Percentiles rank a stretch among this genome's conserved stretches.
Evolutionary conservation across 176 grass and related monocot genomes (phyloP).

Genomic region (Poa pratensis): DNA sequence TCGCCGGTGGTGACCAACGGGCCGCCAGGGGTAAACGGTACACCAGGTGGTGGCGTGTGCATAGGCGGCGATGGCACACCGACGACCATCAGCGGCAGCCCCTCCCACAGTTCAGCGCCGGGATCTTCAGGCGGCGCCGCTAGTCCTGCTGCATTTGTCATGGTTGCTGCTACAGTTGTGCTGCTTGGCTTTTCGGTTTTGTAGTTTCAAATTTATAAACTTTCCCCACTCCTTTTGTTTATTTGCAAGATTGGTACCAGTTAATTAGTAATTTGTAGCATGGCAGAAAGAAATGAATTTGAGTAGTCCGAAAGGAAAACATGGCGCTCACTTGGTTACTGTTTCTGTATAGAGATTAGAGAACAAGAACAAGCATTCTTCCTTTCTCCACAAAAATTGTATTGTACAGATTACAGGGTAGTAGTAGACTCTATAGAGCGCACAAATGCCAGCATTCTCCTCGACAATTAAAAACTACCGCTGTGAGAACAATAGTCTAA

Average conservation of each 20-base stretch:
- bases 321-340: not conserved
- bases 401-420: conserved; percentile 38
- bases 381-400: conserved; percentile 47
- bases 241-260: not conserved
- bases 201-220: not conserved
- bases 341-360: conserved; percentile 26
- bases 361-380: conserved; percentile 54
- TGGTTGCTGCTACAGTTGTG: not conserved
- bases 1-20: not conserved
- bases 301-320: not conserved
- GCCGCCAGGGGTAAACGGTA: not conserved
- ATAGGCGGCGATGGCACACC: not conserved
- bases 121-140: not conserved
- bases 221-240: not conserved
- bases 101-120: not conserved
- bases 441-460: conserved; percentile 33
- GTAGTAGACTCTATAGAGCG: conserved; percentile 35
- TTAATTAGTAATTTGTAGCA: not conserved
- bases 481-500: conserved; percentile 39
- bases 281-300: not conserved
- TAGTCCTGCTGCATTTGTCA: not conserved
- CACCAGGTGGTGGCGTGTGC: not conserved
- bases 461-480: conserved; percentile 37
- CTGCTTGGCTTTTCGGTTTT: not conserved
- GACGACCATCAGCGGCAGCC: conserved; percentile 12